Percentiles rank a stretch among this genome's conserved stretches.
Conservation (phyloP, 371 early-diverging fungal genomes). For the Rhizopus delemar region DNA sequence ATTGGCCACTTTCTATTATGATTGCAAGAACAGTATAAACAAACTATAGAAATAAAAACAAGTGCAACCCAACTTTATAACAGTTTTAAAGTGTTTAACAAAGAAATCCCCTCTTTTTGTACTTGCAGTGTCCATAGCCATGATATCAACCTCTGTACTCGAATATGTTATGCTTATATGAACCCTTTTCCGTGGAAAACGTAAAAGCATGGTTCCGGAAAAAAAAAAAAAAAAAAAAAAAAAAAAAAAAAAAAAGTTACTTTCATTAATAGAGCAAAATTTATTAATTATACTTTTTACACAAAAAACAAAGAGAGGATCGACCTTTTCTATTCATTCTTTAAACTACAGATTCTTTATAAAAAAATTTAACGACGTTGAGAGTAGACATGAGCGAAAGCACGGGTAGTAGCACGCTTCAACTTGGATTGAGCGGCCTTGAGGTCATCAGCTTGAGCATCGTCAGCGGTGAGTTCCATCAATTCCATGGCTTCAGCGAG, state of each 20-base stretch:
- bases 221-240: neutral
- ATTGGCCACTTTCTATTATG: too few relatives aligned
- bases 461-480: constrained; percentile 74
- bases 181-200: neutral
- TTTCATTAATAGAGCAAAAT: too few relatives aligned
- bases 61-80: too few relatives aligned
- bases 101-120: too few relatives aligned
- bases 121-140: too few relatives aligned
- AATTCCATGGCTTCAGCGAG: constrained; percentile 81
- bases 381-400: constrained; percentile 57
- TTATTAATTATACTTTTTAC: neutral
- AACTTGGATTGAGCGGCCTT: constrained; percentile 84
- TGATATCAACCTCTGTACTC: too few relatives aligned
- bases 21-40: too few relatives aligned
- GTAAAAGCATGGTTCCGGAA: neutral
- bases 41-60: too few relatives aligned
- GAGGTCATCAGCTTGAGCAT: constrained; percentile 77
- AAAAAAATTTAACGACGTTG: constrained; percentile 23
- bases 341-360: neutral
- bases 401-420: constrained; percentile 72
- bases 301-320: neutral
- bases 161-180: too few relatives aligned
- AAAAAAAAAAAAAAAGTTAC: too few relatives aligned
- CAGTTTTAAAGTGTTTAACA: too few relatives aligned
- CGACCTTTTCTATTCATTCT: neutral